Evolutionary conservation across 2,329 filamentous ascomycete genomes (phyloP).

Genomic region (Penicillium corylophilum): DNA sequence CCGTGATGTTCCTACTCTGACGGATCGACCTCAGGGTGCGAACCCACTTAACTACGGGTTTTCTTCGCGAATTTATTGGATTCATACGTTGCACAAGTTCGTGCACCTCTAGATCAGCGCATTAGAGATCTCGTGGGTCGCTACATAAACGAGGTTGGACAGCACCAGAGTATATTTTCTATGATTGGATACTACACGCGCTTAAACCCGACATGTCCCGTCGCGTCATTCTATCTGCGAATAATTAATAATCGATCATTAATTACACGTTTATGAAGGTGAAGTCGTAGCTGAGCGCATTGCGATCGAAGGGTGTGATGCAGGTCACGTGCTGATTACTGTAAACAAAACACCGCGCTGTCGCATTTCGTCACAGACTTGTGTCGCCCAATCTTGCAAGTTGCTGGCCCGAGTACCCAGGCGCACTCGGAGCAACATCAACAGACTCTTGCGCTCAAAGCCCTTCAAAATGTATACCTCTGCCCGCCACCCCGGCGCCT

Average conservation of each 20-base stretch:
- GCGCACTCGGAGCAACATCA: background rate
- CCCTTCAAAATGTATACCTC: constrained; percentile 6
- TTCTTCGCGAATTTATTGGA: background rate
- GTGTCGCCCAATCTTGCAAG: background rate
- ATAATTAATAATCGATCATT: background rate
- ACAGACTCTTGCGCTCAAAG: background rate
- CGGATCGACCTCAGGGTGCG: background rate
- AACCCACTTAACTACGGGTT: background rate
- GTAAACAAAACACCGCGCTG: background rate
- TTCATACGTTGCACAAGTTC: constrained; percentile 4
- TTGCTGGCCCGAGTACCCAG: background rate
- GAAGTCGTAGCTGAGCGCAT: background rate
- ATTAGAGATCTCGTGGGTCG: background rate
- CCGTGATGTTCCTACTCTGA: background rate
- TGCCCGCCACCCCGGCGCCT: constrained; percentile 1
- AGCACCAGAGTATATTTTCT: background rate
- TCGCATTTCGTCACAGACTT: background rate
- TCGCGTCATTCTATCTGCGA: background rate
- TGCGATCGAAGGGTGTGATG: background rate
- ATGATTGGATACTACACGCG: background rate
- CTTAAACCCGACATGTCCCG: background rate
- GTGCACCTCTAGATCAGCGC: background rate
- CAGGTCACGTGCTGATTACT: background rate
- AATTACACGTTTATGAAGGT: background rate
- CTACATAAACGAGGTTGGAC: background rate